phyloP scores from a whole-genome alignment of 768 basidiomycete species.

The Mycena chlorophos region DNA sequence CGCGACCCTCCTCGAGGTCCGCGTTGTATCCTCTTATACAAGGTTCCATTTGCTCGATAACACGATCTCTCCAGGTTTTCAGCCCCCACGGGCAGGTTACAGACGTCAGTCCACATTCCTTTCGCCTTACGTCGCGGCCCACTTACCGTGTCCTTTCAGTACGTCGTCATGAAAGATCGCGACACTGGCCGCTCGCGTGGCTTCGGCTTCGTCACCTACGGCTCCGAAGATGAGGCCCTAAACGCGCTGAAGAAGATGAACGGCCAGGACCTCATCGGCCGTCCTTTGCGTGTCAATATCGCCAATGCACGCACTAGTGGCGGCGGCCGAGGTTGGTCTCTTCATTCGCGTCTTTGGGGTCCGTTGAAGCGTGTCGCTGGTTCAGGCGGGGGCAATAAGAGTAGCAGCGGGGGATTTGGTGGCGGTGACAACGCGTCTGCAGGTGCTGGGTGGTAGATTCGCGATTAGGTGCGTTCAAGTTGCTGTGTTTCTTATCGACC shows the following conservation, averaged over 20 bases:
- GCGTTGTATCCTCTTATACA: constrained; percentile 22
- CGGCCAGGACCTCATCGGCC: constrained; percentile 81
- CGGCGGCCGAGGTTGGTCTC: constrained; percentile 43
- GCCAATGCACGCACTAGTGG: constrained; percentile 36
- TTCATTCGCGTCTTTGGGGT: background rate
- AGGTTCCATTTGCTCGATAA: constrained; percentile 20
- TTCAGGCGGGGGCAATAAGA: too few relatives aligned
- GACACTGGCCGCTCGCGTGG: constrained; percentile 95
- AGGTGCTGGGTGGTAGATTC: too few relatives aligned
- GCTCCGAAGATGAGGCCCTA: constrained; percentile 63
- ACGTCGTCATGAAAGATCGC: constrained; percentile 97
- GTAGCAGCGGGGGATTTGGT: too few relatives aligned
- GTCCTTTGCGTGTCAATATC: constrained; percentile 14
- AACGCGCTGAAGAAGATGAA: constrained; percentile 75
- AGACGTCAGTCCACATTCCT: constrained; percentile 72
- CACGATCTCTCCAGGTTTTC: constrained; percentile 67
- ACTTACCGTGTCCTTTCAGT: constrained; percentile 49
- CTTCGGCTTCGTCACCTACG: constrained; percentile 92
- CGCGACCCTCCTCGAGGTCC: constrained; percentile 76
- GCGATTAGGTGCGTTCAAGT: too few relatives aligned
- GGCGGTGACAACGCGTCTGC: too few relatives aligned
- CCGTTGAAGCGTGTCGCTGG: too few relatives aligned
- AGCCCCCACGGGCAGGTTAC: constrained; percentile 72
- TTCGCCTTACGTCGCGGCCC: background rate
- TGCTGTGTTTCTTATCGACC: too few relatives aligned